These are phyloP conservation scores for Candida albicans DNA, from an alignment of 1,139 yeast species.

Conservation along the genomic window DNA sequence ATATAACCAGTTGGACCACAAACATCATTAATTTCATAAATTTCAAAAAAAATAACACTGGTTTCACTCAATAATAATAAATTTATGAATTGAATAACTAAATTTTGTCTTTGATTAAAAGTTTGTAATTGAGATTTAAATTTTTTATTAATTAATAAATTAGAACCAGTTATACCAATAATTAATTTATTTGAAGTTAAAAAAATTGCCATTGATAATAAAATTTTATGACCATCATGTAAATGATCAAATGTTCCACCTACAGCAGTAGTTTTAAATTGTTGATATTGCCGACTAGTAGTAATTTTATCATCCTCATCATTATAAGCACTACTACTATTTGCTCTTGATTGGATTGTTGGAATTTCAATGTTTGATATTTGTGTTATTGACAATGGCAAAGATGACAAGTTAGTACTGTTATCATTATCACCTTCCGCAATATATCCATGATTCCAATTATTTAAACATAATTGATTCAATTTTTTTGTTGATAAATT, in stretches of 20 bases:
- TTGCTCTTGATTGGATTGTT: not conserved
- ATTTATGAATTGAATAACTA: conserved; percentile 43
- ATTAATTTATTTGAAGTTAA: conserved; percentile 56
- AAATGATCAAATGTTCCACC: conserved; percentile 98
- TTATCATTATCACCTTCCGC: too few relatives aligned
- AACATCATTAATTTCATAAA: conserved; percentile 70
- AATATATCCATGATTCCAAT: conserved; percentile 10
- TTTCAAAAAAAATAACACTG: conserved; percentile 33
- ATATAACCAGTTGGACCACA: conserved; percentile 95
- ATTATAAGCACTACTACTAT: not conserved
- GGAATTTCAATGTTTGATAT: not conserved
- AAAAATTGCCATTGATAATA: conserved; percentile 72
- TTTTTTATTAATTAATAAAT: conserved; percentile 71
- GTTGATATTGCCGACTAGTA: not conserved
- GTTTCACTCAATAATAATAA: not conserved
- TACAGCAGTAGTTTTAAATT: conserved; percentile 48
- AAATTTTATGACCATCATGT: conserved; percentile 92
- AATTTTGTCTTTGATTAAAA: conserved; percentile 51
- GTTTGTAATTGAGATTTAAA: conserved; percentile 65
- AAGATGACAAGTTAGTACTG: conserved; percentile 1
- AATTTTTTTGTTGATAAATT: conserved; percentile 14
- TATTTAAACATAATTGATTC: not conserved
- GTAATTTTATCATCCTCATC: not conserved
- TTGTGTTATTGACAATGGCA: not conserved
- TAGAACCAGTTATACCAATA: conserved; percentile 84